These are phyloP conservation scores for Colletotrichum sidae DNA, from an alignment of 2,329 filamentous ascomycete species.

Conservation along the genomic window DNA sequence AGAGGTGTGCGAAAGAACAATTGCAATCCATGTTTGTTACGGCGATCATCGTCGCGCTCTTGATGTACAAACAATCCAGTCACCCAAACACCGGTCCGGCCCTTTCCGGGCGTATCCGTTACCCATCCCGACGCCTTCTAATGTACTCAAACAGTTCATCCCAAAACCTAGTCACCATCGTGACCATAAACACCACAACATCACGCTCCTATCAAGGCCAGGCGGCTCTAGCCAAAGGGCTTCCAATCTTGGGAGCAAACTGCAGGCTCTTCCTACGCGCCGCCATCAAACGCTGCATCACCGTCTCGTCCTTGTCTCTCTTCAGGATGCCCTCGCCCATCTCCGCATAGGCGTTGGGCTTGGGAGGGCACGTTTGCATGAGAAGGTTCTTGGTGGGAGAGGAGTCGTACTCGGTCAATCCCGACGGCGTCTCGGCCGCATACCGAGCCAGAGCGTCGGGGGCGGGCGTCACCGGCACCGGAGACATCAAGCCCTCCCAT, in stretches of 20 bases:
- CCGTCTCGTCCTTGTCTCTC: constrained; percentile 64
- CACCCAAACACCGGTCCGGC: constrained; percentile 24
- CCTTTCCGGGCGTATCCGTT: constrained; percentile 7
- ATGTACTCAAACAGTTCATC: constrained; percentile 10
- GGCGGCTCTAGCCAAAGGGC: constrained; percentile 70
- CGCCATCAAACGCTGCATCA: constrained; percentile 74
- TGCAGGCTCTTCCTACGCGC: constrained; percentile 82
- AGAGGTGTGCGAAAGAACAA: not conserved
- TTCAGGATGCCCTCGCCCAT: constrained; percentile 59
- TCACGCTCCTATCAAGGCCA: constrained; percentile 52
- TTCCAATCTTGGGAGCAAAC: constrained; percentile 80
- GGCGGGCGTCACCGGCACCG: constrained; percentile 69
- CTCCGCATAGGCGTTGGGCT: constrained; percentile 52
- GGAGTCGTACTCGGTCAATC: constrained; percentile 47
- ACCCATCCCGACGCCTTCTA: constrained; percentile 22
- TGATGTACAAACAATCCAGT: constrained; percentile 29
- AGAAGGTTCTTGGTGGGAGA: constrained; percentile 54
- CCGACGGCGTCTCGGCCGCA: constrained; percentile 59
- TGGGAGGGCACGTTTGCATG: constrained; percentile 67
- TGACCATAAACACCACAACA: not conserved
- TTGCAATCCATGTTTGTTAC: constrained; percentile 16
- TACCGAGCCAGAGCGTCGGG: constrained; percentile 66
- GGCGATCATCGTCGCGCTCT: constrained; percentile 18
- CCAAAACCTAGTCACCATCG: not conserved
- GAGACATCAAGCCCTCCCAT: constrained; percentile 61